phyloP scores from a whole-genome alignment of 2,329 filamentous ascomycete genomes.

The Alternaria novae-zelandiae region DNA sequence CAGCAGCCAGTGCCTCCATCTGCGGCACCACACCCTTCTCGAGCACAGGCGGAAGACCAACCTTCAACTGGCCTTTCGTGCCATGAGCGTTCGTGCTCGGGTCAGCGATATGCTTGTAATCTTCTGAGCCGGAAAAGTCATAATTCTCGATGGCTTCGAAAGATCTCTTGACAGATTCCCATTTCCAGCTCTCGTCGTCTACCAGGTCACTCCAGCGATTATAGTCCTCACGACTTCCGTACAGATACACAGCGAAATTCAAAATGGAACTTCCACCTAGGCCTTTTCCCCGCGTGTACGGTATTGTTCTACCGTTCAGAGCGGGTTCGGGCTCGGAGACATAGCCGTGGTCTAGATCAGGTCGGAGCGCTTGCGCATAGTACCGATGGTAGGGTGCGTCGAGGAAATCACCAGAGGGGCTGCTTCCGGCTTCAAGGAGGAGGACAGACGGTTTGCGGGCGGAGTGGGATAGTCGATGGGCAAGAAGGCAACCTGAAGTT shows the following conservation, averaged over 20 bases:
- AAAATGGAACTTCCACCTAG: conserved; percentile 58
- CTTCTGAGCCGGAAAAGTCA: conserved; percentile 43
- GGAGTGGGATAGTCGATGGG: conserved; percentile 58
- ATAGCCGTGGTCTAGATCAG: conserved; percentile 59
- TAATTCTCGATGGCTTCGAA: conserved; percentile 64
- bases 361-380: conserved; percentile 50
- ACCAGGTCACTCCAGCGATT: conserved; percentile 65
- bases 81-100: conserved; percentile 58
- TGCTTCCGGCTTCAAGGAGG: conserved; percentile 66
- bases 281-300: conserved; percentile 56
- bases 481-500: conserved; percentile 65
- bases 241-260: conserved; percentile 51
- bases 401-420: conserved; percentile 53
- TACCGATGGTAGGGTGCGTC: conserved; percentile 62
- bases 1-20: conserved; percentile 62
- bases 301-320: conserved; percentile 51
- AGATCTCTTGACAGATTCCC: conserved; percentile 59
- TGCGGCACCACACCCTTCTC: conserved; percentile 63
- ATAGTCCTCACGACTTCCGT: conserved; percentile 66
- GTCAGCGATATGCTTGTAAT: conserved; percentile 56
- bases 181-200: conserved; percentile 62
- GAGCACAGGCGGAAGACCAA: conserved; percentile 57
- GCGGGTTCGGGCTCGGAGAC: conserved; percentile 41
- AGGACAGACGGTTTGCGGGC: conserved; percentile 60
- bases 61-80: conserved; percentile 30